Percentiles rank a stretch among this genome's conserved stretches.
Conservation (phyloP, 768 basidiomycete species). For the Baorangia bicolor region DNA sequence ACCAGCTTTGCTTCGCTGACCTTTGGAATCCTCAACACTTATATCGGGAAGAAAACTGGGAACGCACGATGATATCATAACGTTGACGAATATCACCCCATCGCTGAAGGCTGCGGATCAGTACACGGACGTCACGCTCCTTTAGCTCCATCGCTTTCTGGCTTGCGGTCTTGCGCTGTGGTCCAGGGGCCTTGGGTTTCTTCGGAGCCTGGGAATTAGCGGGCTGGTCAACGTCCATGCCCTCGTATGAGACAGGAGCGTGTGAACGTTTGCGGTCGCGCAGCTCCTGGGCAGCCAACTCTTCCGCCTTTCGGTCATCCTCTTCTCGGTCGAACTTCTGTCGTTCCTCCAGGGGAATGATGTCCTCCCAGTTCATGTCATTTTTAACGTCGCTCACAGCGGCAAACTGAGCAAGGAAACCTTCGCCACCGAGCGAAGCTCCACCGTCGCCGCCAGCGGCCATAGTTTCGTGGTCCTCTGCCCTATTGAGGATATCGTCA, state of each 20-base stretch:
- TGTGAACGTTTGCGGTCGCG: constrained; percentile 80
- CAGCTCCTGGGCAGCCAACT: constrained; percentile 64
- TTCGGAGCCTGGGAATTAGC: constrained; percentile 59
- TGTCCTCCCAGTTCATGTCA: constrained; percentile 99
- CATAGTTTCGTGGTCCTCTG: constrained; percentile 96
- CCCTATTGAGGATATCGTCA: constrained; percentile 94
- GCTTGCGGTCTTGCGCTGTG: constrained; percentile 84
- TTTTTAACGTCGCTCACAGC: constrained; percentile 97
- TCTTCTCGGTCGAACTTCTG: constrained; percentile 82
- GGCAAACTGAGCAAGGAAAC: constrained; percentile 93
- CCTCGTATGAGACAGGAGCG: constrained; percentile 86
- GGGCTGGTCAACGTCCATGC: constrained; percentile 87
- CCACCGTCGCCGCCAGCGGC: constrained; percentile 79
- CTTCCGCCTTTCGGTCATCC: constrained; percentile 70
- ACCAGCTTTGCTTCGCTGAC: constrained; percentile 86
- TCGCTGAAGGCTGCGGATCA: constrained; percentile 91
- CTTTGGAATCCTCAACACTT: constrained; percentile 39
- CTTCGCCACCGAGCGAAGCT: constrained; percentile 95
- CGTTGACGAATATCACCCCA: constrained; percentile 97
- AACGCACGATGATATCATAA: constrained; percentile 88
- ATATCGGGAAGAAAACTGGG: background rate
- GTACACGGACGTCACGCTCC: constrained; percentile 93
- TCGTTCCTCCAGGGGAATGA: constrained; percentile 92
- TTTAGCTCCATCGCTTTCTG: constrained; percentile 97
- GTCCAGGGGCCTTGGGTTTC: constrained; percentile 70